Conservation (phyloP, 768 basidiomycete genomes). For the Grammothele lineata region DNA sequence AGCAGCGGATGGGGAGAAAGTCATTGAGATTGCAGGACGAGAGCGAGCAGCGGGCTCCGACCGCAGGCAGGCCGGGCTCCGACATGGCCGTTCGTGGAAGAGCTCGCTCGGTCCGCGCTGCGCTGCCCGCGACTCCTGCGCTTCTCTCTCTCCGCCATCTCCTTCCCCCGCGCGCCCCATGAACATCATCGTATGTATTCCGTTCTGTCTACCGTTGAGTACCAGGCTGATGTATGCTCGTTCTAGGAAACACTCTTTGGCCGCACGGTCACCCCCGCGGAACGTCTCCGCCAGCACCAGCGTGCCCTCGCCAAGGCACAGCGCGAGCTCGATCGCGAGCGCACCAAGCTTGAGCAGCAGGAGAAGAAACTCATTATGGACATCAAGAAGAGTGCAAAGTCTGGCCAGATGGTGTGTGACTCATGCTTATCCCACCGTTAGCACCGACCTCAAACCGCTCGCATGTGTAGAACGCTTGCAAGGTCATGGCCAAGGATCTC, state of each 20-base stretch:
- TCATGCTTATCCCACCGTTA: background rate
- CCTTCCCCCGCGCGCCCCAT: slow-evolving; percentile 32
- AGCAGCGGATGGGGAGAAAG: slow-evolving; percentile 74
- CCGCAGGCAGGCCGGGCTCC: slow-evolving; percentile 36
- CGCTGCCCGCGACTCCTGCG: background rate
- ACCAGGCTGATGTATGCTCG: too few relatives aligned
- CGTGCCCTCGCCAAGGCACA: slow-evolving; percentile 94
- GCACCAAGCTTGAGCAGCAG: slow-evolving; percentile 87
- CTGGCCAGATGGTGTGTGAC: slow-evolving; percentile 80
- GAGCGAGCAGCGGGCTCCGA: slow-evolving; percentile 67
- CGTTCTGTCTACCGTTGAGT: too few relatives aligned
- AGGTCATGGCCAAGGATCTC: slow-evolving; percentile 99
- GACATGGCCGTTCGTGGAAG: background rate
- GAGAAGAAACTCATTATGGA: slow-evolving; percentile 96
- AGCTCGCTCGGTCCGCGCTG: too few relatives aligned
- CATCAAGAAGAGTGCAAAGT: slow-evolving; percentile 95
- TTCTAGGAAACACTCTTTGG: slow-evolving; percentile 91
- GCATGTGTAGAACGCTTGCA: slow-evolving; percentile 81
- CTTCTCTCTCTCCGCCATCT: slow-evolving; percentile 14
- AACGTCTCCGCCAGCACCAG: slow-evolving; percentile 95
- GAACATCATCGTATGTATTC: slow-evolving; percentile 69
- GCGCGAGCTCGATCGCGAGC: slow-evolving; percentile 95
- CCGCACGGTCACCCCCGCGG: slow-evolving; percentile 90
- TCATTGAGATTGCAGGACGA: slow-evolving; percentile 58
- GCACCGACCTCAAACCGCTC: background rate